Percentiles rank a stretch among this genome's conserved stretches.
These are phyloP conservation scores for Arabis hirsuta DNA, from an alignment of 345 rosid species.

Conservation along the genomic window DNA sequence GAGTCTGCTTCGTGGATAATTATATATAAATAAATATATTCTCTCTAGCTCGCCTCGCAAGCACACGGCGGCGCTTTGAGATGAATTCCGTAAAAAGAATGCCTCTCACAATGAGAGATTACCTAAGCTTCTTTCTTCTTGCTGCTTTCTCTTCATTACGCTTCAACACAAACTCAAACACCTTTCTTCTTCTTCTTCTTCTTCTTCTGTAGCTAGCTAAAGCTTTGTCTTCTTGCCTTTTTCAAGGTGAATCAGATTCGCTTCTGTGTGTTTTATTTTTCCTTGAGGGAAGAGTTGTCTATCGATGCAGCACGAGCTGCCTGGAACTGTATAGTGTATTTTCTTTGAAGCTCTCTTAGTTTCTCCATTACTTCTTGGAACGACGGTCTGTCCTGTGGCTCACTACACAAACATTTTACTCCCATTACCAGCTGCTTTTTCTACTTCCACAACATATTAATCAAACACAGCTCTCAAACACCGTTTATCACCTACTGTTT, in stretches of 20 bases:
- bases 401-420: slow-evolving; percentile 53
- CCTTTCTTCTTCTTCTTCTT: slow-evolving; percentile 51
- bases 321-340: slow-evolving; percentile 62
- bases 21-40: neutral
- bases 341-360: slow-evolving; percentile 83
- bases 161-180: slow-evolving; percentile 3
- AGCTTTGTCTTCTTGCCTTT: slow-evolving; percentile 10
- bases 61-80: slow-evolving; percentile 12
- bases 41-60: slow-evolving; percentile 23
- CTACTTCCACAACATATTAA: neutral
- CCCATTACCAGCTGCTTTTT: slow-evolving; percentile 20
- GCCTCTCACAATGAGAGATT: slow-evolving; percentile 5
- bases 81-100: slow-evolving; percentile 24
- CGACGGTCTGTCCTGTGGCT: slow-evolving; percentile 72
- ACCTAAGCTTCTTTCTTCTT: slow-evolving; percentile 17
- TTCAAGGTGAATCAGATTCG: neutral
- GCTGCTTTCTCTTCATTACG: slow-evolving; percentile 17
- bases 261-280: slow-evolving; percentile 31
- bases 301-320: slow-evolving; percentile 63
- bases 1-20: slow-evolving; percentile 19
- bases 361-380: slow-evolving; percentile 86
- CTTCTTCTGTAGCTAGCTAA: slow-evolving; percentile 18
- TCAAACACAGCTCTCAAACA: neutral
- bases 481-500: slow-evolving; percentile 7
- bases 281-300: slow-evolving; percentile 58